phyloP scores from a whole-genome alignment of 306 rosid species.

The Dryas octopetala region DNA sequence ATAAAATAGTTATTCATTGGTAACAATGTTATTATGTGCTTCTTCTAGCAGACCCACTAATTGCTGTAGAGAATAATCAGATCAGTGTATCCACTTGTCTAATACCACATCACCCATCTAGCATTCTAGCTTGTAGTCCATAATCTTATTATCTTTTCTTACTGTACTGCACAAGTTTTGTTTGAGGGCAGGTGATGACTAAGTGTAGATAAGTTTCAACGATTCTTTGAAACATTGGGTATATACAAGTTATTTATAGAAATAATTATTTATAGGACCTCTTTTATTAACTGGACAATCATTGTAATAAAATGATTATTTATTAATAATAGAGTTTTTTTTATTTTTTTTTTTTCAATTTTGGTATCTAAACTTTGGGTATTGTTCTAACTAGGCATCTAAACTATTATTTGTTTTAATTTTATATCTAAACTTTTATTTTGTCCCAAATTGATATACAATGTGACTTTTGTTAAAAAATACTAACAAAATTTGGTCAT shows the following conservation, averaged over 20 bases:
- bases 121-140: slow-evolving; percentile 13
- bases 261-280: background rate
- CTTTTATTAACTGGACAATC: too few relatives aligned
- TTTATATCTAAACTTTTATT: too few relatives aligned
- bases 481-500: too few relatives aligned
- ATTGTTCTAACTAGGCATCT: too few relatives aligned
- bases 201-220: slow-evolving; percentile 5
- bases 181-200: slow-evolving; percentile 3
- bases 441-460: too few relatives aligned
- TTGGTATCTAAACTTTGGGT: too few relatives aligned
- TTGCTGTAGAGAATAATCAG: slow-evolving; percentile 17
- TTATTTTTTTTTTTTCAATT: too few relatives aligned
- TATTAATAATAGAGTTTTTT: background rate
- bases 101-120: slow-evolving; percentile 32
- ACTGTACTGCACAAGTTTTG: slow-evolving; percentile 11
- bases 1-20: too few relatives aligned
- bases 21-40: too few relatives aligned
- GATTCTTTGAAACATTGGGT: slow-evolving; percentile 3
- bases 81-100: slow-evolving; percentile 45
- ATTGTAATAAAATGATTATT: background rate
- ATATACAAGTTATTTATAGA: background rate
- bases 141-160: background rate
- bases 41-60: too few relatives aligned
- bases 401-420: too few relatives aligned
- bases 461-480: too few relatives aligned